A percentile compares a stretch with the other conserved stretches of the same genome.
These are phyloP conservation scores for Carnegiea gigantea DNA, from an alignment of 179 eudicot genomes.

Conservation along the genomic window DNA sequence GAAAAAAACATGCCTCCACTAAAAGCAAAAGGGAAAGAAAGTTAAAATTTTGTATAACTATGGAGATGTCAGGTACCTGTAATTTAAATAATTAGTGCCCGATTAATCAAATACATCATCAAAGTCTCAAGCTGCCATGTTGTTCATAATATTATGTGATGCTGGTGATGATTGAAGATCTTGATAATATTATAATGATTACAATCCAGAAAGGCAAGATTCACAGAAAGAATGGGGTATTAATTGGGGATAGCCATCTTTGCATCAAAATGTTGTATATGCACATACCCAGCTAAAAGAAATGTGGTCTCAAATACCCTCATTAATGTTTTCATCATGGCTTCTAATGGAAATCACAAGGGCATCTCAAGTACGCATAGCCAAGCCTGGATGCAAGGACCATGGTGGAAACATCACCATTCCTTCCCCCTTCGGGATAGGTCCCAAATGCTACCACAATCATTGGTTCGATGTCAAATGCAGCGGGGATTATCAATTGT, in stretches of 20 bases:
- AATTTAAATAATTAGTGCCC: background rate
- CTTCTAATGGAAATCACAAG: background rate
- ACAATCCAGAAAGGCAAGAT: slow-evolving; percentile 1
- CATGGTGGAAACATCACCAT: background rate
- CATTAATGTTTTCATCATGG: background rate
- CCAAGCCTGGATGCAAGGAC: background rate
- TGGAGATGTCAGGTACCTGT: background rate
- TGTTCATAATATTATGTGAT: background rate
- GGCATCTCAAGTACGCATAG: background rate
- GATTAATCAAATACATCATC: background rate
- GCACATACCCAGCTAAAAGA: background rate
- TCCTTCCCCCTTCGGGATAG: slow-evolving; percentile 49
- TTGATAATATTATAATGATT: background rate
- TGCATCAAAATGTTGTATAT: background rate
- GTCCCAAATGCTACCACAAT: slow-evolving; percentile 20
- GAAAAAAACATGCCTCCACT: background rate
- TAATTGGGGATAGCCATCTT: background rate
- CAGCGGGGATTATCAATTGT: background rate
- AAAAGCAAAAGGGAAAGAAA: background rate
- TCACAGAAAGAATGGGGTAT: background rate
- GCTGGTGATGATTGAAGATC: background rate
- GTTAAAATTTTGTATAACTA: background rate
- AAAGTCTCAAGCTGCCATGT: background rate
- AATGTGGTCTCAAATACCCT: background rate
- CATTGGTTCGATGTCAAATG: slow-evolving; percentile 26